A percentile compares a stretch with the other conserved stretches of the same genome.
These are phyloP conservation scores for Diaporthe citri DNA, from an alignment of 2,329 filamentous ascomycete genomes.

Conservation along the genomic window DNA sequence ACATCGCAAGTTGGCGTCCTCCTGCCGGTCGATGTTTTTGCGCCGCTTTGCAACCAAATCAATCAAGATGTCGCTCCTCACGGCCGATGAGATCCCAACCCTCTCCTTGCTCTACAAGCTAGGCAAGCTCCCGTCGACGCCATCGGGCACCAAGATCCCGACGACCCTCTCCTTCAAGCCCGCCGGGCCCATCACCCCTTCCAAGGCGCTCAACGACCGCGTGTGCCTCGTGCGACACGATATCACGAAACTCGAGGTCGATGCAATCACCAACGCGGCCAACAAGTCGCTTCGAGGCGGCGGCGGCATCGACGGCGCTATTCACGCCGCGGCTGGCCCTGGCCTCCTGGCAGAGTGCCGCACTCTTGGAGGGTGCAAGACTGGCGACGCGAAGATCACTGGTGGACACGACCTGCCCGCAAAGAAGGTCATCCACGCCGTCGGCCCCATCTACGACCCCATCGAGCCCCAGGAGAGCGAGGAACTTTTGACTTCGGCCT, in stretches of 20 bases:
- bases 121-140: conserved; percentile 56
- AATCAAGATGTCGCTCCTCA: conserved; percentile 53
- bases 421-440: conserved; percentile 87
- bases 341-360: conserved; percentile 77
- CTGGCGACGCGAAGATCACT: conserved; percentile 88
- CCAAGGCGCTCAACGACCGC: conserved; percentile 74
- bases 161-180: conserved; percentile 44
- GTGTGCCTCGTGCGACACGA: conserved; percentile 80
- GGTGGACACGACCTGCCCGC: conserved; percentile 81
- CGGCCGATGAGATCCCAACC: conserved; percentile 70
- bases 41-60: conserved; percentile 3
- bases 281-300: conserved; percentile 84
- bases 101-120: conserved; percentile 75
- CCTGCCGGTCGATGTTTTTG: not conserved
- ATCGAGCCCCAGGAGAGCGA: conserved; percentile 56
- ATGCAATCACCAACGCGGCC: conserved; percentile 94
- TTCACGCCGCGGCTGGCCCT: conserved; percentile 84
- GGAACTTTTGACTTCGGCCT: conserved; percentile 71
- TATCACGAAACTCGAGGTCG: conserved; percentile 83
- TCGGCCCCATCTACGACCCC: conserved; percentile 81
- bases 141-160: conserved; percentile 37
- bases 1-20: not conserved
- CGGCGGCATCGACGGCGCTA: conserved; percentile 91
- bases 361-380: conserved; percentile 78
- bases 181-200: conserved; percentile 48